phyloP scores from a whole-genome alignment of 2,329 filamentous ascomycete species.

The Pseudonectria foliicola region DNA sequence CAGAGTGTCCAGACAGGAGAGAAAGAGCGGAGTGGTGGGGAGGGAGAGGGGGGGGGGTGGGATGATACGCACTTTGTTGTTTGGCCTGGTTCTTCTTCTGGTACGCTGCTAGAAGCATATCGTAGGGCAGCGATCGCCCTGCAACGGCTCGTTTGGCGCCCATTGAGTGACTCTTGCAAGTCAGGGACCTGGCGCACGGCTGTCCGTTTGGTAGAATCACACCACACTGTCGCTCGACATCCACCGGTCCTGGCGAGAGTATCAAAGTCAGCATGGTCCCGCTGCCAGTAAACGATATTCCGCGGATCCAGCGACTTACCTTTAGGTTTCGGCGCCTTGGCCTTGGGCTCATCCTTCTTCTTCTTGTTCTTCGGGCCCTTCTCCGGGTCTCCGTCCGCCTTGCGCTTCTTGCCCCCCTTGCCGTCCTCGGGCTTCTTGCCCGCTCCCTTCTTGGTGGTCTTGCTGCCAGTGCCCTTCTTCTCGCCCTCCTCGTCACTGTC shows the following conservation, averaged over 20 bases:
- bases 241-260: slow-evolving; percentile 59
- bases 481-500: slow-evolving; percentile 41
- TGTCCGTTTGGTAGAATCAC: slow-evolving; percentile 79
- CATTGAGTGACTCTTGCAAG: slow-evolving; percentile 95
- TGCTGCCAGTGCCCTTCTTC: slow-evolving; percentile 36
- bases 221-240: slow-evolving; percentile 91
- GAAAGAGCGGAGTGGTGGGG: no score
- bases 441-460: slow-evolving; percentile 54
- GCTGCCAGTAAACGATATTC: no score
- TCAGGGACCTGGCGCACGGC: slow-evolving; percentile 79
- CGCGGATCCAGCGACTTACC: slow-evolving; percentile 36
- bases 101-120: slow-evolving; percentile 81
- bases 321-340: slow-evolving; percentile 78
- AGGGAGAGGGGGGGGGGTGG: slow-evolving; percentile 3
- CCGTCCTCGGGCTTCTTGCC: slow-evolving; percentile 62
- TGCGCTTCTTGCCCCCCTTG: slow-evolving; percentile 69
- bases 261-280: slow-evolving; percentile 7
- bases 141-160: slow-evolving; percentile 84
- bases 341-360: slow-evolving; percentile 87
- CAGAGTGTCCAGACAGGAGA: no score
- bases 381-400: slow-evolving; percentile 67
- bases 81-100: slow-evolving; percentile 99
- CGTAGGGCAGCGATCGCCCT: slow-evolving; percentile 80
- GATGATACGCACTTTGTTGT: slow-evolving; percentile 69
- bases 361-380: slow-evolving; percentile 86